phyloP scores from a whole-genome alignment of 2,329 filamentous ascomycete genomes.

The Clarireedia hainanense region DNA sequence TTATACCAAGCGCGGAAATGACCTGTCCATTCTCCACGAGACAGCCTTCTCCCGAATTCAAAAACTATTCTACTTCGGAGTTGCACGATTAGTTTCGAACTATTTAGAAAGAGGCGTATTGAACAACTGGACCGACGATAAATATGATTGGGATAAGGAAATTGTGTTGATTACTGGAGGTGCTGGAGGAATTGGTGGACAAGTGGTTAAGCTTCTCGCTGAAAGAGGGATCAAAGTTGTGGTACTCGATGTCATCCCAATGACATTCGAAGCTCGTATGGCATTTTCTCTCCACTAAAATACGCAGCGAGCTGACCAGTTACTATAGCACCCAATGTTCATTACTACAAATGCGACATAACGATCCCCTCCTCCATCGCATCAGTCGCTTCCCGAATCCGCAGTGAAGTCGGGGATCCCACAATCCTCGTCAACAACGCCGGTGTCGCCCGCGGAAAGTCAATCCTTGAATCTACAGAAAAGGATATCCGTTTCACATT shows the following conservation, averaged over 20 bases:
- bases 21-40: conserved; percentile 45
- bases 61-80: conserved; percentile 43
- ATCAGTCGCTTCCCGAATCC: conserved; percentile 44
- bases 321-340: conserved; percentile 43
- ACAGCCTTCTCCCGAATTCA: conserved; percentile 44
- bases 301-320: not conserved
- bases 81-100: conserved; percentile 40
- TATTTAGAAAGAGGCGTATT: conserved; percentile 43
- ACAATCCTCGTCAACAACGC: conserved; percentile 69
- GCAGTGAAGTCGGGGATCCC: conserved; percentile 50
- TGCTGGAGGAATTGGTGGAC: conserved; percentile 62
- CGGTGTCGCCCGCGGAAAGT: conserved; percentile 53
- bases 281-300: conserved; percentile 1
- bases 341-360: conserved; percentile 65
- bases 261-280: conserved; percentile 45
- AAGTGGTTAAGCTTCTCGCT: conserved; percentile 57
- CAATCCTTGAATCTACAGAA: conserved; percentile 50
- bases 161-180: conserved; percentile 70
- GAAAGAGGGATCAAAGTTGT: conserved; percentile 59
- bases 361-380: conserved; percentile 48
- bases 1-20: conserved; percentile 54
- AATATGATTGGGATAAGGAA: conserved; percentile 60
- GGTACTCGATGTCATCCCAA: conserved; percentile 60
- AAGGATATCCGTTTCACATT: conserved; percentile 58
- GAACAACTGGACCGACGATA: conserved; percentile 44